A percentile compares a stretch with the other conserved stretches of the same genome.
These are phyloP conservation scores for Candida verbasci DNA, from an alignment of 805 yeast genomes.

Conservation along the genomic window DNA sequence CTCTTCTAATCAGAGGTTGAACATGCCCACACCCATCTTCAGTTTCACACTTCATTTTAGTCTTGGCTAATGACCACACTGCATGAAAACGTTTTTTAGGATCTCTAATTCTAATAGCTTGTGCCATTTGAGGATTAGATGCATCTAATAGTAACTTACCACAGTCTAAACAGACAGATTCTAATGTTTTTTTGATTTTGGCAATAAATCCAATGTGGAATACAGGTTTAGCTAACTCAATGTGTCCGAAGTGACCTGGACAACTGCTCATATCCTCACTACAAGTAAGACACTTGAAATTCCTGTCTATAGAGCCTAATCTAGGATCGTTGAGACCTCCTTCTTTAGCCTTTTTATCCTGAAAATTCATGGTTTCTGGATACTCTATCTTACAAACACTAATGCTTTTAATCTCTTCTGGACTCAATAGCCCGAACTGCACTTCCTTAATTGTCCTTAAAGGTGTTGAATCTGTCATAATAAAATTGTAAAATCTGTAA, in stretches of 20 bases:
- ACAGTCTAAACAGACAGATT: constrained; percentile 97
- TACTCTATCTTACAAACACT: constrained; percentile 97
- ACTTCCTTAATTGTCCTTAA: constrained; percentile 96
- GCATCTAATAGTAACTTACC: constrained; percentile 92
- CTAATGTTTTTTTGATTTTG: constrained; percentile 91
- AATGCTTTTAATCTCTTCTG: constrained; percentile 93
- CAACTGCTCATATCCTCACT: constrained; percentile 99
- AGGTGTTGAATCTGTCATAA: constrained; percentile 47
- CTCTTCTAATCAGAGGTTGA: constrained; percentile 94
- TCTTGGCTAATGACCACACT: constrained; percentile 88
- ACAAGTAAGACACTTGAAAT: constrained; percentile 97
- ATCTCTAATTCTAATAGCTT: constrained; percentile 83
- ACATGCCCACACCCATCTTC: constrained; percentile 94
- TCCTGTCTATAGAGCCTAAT: constrained; percentile 94
- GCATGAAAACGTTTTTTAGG: constrained; percentile 96
- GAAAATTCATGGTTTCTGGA: constrained; percentile 99
- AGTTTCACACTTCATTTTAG: constrained; percentile 91
- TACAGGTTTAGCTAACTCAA: constrained; percentile 96
- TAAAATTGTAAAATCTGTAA: too few relatives aligned
- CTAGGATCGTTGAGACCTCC: constrained; percentile 98
- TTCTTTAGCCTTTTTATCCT: constrained; percentile 89
- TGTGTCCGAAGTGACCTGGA: constrained; percentile 99
- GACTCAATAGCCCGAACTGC: constrained; percentile 96
- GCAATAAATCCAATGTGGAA: constrained; percentile 97
- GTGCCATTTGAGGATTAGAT: constrained; percentile 73